Evolutionary conservation across 2,329 filamentous ascomycete genomes (phyloP).

Genomic region (Ceratocystis papillata): DNA sequence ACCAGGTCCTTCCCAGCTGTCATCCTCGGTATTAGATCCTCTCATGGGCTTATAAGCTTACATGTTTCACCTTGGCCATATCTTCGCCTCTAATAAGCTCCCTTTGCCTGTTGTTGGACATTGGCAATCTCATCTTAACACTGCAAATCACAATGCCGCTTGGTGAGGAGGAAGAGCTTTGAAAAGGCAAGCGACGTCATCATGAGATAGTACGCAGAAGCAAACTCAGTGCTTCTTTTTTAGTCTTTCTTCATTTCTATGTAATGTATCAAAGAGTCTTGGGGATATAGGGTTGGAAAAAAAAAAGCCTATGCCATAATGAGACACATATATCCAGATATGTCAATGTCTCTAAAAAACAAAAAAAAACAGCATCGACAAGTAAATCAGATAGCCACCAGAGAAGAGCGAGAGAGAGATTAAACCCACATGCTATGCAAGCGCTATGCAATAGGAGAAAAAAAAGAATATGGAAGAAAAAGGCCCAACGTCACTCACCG

Average conservation of each 20-base stretch:
- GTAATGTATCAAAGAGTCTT: not conserved
- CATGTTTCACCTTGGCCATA: not conserved
- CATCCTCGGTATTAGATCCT: not conserved
- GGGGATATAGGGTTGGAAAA: not conserved
- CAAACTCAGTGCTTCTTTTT: not conserved
- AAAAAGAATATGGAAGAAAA: constrained; percentile 22
- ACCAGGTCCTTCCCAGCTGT: constrained; percentile 7
- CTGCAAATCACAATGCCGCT: constrained; percentile 4
- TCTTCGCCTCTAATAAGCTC: not conserved
- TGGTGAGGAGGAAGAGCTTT: not conserved
- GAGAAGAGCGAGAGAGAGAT: not conserved
- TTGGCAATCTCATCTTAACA: constrained; percentile 8
- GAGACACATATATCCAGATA: constrained; percentile 2
- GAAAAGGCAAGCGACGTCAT: not conserved
- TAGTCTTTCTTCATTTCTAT: not conserved
- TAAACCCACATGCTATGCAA: constrained; percentile 4
- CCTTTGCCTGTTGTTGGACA: not conserved
- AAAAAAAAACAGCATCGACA: not conserved
- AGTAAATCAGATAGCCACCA: constrained; percentile 4
- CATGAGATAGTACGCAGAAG: not conserved
- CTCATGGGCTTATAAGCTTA: not conserved
- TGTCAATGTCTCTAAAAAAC: not conserved
- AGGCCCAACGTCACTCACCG: not conserved
- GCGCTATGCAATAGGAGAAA: constrained; percentile 16
- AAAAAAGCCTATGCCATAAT: not conserved